Base-by-base conservation (phyloP, 495 filamentous ascomycete species). In the Penicillium dipodomyicola region DNA sequence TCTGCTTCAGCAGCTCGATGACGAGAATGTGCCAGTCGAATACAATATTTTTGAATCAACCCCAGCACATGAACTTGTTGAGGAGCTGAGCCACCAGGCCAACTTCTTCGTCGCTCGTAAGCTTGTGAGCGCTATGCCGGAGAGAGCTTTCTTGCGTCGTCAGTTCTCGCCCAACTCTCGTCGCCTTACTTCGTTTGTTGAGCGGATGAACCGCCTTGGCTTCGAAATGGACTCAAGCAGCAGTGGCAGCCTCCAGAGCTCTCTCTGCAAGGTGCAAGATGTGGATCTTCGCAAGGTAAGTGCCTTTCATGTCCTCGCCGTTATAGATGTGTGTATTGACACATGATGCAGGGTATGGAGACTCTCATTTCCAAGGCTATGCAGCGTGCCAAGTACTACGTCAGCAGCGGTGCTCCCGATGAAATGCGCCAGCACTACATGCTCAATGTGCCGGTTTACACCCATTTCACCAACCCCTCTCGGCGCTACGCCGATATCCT, bases 11-110 rank as follows among this genome's bases (percentile, higher is more conserved):
- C 89, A 94, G 70, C 83, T 97, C n/a, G 95, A 98, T 64, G 94
- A 98, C 61, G 94, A 98, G 78, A 97, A 97, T 68, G 90, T 97
- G 35, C 94, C 93, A 0, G 90, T 97, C 23, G 91, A 94, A 74
- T 84, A 90, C 65, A 98, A 97, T 76, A 90, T 98, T 53, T 97
- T 97, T 67, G 87, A 96, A 67, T 91, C 89, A 20, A 90, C 89
- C 22, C 81, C 86, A 14, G 89, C 93, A 14, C 93, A 92, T 56
- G 95, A 97, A 72, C 80, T 97, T 40, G 90, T 97, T 40, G 95
- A 98, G 71, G 94, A 98, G 76, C 76, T 98, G 15, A 85, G 88
- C 68, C 87, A 95, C 80, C 95, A 92, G 72, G 88, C 90, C 44
- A 97, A 98, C 69, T 78, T 80, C 53, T 88, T 89, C 70, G 87